Evolutionary conservation across 139 green algal genomes (phyloP).

Genomic region (Medakamo hakoo): DNA sequence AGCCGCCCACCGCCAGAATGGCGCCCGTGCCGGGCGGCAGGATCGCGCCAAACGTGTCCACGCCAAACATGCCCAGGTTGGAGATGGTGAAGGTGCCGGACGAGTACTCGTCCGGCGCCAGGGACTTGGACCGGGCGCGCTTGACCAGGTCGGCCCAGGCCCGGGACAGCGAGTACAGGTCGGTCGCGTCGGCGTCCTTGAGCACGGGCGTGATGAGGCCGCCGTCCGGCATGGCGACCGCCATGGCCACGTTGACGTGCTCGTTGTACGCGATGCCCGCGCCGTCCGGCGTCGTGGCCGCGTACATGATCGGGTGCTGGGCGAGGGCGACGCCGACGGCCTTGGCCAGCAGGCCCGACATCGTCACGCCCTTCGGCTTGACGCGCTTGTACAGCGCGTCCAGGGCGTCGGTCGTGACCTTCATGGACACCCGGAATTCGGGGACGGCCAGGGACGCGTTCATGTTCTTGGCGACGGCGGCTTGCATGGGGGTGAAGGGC

Average conservation of each 20-base stretch:
- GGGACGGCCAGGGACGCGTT: conserved; percentile 56
- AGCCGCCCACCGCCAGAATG: conserved; percentile 84
- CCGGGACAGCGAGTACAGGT: conserved; percentile 90
- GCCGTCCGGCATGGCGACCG: conserved; percentile 89
- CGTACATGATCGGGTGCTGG: conserved; percentile 79
- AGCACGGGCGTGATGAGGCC: conserved; percentile 97
- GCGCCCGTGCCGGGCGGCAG: conserved; percentile 70
- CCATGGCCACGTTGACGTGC: conserved; percentile 83
- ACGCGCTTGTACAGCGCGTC: conserved; percentile 90
- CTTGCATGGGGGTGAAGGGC: conserved; percentile 81
- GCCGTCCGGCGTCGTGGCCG: conserved; percentile 69
- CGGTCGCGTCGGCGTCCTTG: conserved; percentile 75
- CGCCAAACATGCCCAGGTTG: conserved; percentile 98
- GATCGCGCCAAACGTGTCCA: conserved; percentile 92
- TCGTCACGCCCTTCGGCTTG: conserved; percentile 96
- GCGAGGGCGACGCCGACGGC: conserved; percentile 74
- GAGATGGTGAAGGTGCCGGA: conserved; percentile 93
- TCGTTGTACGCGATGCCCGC: conserved; percentile 84
- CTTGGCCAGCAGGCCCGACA: conserved; percentile 94
- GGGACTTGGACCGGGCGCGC: conserved; percentile 83
- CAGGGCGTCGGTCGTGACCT: conserved; percentile 82
- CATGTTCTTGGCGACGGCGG: conserved; percentile 90
- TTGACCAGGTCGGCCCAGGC: conserved; percentile 70
- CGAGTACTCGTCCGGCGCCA: conserved; percentile 68
- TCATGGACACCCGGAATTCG: conserved; percentile 83